Evolutionary conservation across 805 yeast species (phyloP).

Genomic region (Saturnispora gosingensis): DNA sequence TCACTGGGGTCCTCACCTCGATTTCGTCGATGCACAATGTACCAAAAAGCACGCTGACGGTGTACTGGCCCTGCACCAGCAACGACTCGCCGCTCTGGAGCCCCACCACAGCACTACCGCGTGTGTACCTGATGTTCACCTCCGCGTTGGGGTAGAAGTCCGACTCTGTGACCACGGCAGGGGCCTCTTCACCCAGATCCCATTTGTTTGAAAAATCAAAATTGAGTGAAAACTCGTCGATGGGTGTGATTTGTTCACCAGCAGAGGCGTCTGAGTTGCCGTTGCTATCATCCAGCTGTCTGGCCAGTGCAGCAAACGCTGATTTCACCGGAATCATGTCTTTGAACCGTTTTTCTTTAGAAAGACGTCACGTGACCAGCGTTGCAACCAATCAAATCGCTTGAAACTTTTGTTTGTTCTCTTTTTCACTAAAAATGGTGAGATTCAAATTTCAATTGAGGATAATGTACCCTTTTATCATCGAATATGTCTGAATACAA

Average conservation of each 20-base stretch:
- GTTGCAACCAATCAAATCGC: neutral
- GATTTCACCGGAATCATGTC: neutral
- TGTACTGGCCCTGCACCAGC: conserved; percentile 40
- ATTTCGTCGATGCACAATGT: conserved; percentile 36
- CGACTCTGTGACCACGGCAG: neutral
- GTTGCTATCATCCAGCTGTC: neutral
- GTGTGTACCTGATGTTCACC: neutral
- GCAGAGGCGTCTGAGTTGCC: neutral
- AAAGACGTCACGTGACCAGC: neutral
- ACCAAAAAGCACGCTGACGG: conserved; percentile 37
- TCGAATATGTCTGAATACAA: conserved; percentile 33
- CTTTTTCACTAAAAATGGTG: neutral
- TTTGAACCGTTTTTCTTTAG: neutral
- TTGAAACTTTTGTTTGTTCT: neutral
- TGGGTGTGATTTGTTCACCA: neutral
- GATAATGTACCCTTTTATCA: neutral
- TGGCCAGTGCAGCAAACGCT: neutral
- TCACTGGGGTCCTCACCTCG: conserved; percentile 14
- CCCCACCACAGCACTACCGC: conserved; percentile 26
- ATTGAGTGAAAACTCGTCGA: neutral
- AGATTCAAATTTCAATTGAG: neutral
- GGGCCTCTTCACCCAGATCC: neutral
- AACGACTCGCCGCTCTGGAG: conserved; percentile 28
- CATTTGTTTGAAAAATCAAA: neutral
- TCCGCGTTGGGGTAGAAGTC: conserved; percentile 1